Base-by-base conservation (phyloP, 306 rosid genomes). In the Inga oerstediana region DNA sequence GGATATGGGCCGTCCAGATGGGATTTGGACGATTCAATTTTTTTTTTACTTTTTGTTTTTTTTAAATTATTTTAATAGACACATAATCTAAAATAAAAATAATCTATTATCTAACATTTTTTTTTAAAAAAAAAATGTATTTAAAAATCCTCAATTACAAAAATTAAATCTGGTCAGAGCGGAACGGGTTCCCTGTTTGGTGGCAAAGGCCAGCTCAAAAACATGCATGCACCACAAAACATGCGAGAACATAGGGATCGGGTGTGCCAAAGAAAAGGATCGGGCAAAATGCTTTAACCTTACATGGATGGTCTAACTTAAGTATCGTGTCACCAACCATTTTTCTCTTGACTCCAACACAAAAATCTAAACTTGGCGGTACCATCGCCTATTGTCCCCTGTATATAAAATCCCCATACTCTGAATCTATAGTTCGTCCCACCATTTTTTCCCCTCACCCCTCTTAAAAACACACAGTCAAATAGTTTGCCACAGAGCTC, bases 281-380 rank as follows among this genome's bases (percentile, higher is more conserved):
- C 61, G 20, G 43, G 7, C 43, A 54, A 54, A 54, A 1, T 3
- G 4, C 12, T 20, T 8, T 58, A n/a, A 8, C 64, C 8, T 19
- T 4, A 13, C 37, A 37, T 66, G 45, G 73, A 81, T 51, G 92
- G 87, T 59, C 72, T 20, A 82, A 80, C 92, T 71, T 32, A 79
- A 80, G 58, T 82, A 43, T 84, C 91, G 92, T 80, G 32, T 24
- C 52, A 58, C 74, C 87, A 78, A 76, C 72, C 58, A 22, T 62
- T 84, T 62, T 84, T 83, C 56, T 51, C 7, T 20, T 41, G 45
- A 20, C 10, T 69, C 51, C 49, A 37, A 10, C 13, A 17, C 30
- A 69, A 69, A 39, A 69, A 69, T 69, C 77, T 22, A 35, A 41
- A 41, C 24, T 35, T 73, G 22, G 79, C 4, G 51, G 79, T 5